Evolutionary conservation across 768 basidiomycete genomes (phyloP).

Genomic region (Psilocybe cubensis): DNA sequence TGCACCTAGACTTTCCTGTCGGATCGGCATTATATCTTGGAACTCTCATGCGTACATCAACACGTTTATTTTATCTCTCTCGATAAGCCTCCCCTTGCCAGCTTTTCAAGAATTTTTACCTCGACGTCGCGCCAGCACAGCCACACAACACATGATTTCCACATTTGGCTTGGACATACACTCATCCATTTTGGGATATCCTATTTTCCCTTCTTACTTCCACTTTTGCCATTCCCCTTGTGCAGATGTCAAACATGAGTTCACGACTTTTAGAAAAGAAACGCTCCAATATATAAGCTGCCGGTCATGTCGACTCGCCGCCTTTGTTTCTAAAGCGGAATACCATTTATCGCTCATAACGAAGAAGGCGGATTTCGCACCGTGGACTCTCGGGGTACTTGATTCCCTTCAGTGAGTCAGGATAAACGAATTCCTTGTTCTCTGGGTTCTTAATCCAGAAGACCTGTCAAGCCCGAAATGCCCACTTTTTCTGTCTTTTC

Average conservation of each 20-base stretch:
- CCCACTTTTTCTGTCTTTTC: conserved; percentile 18
- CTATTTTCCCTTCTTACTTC: conserved; percentile 14
- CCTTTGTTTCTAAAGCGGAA: conserved; percentile 13
- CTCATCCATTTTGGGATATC: conserved; percentile 20
- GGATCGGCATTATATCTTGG: too few species aligned
- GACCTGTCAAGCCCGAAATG: conserved; percentile 4
- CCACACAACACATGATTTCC: conserved; percentile 8
- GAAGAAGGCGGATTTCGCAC: conserved; percentile 7
- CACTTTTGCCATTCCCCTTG: conserved; percentile 31
- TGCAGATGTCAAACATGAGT: conserved; percentile 10
- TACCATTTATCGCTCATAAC: conserved; percentile 10
- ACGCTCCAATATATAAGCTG: neutral
- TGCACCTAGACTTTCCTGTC: too few species aligned
- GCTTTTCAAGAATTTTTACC: too few species aligned
- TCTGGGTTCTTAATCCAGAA: conserved; percentile 28
- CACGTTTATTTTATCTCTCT: too few species aligned
- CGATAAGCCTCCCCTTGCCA: too few species aligned
- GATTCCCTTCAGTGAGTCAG: neutral
- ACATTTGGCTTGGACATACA: conserved; percentile 24
- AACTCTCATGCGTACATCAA: too few species aligned
- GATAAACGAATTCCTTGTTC: conserved; percentile 27
- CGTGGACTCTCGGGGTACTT: conserved; percentile 1
- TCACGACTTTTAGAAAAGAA: neutral
- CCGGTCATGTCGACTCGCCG: neutral
- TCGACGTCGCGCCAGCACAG: conserved; percentile 1